A percentile compares a stretch with the other conserved stretches of the same genome.
phyloP scores from a whole-genome alignment of 495 filamentous ascomycete species.

The Monascus purpureus region DNA sequence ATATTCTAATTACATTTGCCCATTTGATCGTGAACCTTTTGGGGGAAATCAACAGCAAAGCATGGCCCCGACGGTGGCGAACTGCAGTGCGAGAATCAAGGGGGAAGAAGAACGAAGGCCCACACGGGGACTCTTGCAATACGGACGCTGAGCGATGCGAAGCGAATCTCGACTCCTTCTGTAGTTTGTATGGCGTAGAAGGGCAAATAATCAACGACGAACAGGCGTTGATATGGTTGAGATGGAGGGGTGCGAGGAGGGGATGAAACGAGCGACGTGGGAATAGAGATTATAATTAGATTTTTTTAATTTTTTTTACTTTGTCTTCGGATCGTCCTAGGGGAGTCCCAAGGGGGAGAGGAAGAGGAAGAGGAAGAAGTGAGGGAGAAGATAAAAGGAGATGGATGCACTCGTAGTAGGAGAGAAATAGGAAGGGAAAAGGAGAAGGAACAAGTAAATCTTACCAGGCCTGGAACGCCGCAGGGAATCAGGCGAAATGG shows the following conservation, averaged over 20 bases:
- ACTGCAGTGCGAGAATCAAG: neutral
- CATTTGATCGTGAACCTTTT: slow-evolving; percentile 18
- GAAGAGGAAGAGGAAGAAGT: neutral
- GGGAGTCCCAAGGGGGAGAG: neutral
- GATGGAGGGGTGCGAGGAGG: neutral
- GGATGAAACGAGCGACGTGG: neutral
- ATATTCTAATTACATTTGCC: slow-evolving; percentile 35
- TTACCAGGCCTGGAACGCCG: no score
- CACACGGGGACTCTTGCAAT: no score
- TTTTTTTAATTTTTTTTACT: neutral
- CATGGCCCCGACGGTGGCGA: slow-evolving; percentile 1
- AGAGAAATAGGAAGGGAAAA: neutral
- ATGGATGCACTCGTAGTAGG: neutral
- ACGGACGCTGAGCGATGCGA: no score
- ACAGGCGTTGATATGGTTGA: neutral
- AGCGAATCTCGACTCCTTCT: no score
- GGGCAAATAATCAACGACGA: neutral
- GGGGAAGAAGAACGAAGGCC: no score
- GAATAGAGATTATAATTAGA: neutral
- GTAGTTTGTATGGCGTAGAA: no score
- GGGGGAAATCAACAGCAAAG: neutral
- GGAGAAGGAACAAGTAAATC: no score
- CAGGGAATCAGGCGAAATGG: no score
- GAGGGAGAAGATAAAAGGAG: neutral
- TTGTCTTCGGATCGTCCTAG: neutral